Conservation (phyloP, 257 asterid genomes). For the Datura wrightii region DNA sequence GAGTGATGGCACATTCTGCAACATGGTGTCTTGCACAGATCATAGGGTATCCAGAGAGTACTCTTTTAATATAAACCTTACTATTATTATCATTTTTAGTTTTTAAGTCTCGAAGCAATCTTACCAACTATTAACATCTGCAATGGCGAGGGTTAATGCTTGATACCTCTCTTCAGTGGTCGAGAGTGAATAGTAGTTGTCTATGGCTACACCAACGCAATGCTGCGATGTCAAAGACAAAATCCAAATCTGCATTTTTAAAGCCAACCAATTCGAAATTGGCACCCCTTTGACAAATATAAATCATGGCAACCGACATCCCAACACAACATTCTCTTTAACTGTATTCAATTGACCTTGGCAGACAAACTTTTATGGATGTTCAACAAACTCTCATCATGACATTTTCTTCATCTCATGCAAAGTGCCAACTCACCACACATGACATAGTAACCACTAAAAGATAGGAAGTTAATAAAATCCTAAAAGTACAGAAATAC, state of each 20-base stretch:
- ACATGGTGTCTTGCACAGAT: conserved; percentile 57
- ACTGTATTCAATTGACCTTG: conserved; percentile 70
- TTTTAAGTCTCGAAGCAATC: conserved; percentile 97
- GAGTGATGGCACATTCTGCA: conserved; percentile 52
- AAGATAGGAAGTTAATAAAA: conserved; percentile 30
- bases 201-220: conserved; percentile 98
- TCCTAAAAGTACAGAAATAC: conserved; percentile 26
- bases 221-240: conserved; percentile 84
- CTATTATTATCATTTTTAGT: conserved; percentile 66
- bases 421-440: conserved; percentile 39
- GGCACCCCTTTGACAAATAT: conserved; percentile 91
- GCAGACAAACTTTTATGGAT: conserved; percentile 45
- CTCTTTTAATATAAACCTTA: conserved; percentile 52
- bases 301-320: conserved; percentile 95
- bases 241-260: conserved; percentile 99
- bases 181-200: conserved; percentile 80
- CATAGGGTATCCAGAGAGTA: conserved; percentile 65
- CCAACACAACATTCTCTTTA: conserved; percentile 72
- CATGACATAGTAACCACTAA: conserved; percentile 37
- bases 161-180: conserved; percentile 95
- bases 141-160: conserved; percentile 90
- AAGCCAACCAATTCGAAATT: conserved; percentile 98
- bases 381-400: conserved; percentile 48
- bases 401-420: conserved; percentile 46
- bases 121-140: conserved; percentile 98